Base-by-base conservation (phyloP, 2,329 filamentous ascomycete species). In the Fusarium ambrosium region DNA sequence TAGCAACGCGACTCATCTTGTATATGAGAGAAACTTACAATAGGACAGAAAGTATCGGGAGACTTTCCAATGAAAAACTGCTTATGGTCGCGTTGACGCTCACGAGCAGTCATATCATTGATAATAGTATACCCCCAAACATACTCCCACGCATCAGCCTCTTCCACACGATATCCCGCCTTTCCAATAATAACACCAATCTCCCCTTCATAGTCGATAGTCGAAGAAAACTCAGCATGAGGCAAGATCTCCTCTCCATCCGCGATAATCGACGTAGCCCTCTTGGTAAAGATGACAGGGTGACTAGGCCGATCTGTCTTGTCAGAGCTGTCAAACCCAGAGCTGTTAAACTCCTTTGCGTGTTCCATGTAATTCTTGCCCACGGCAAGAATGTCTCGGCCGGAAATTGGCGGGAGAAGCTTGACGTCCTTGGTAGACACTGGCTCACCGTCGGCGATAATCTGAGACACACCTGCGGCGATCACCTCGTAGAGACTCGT, bases 41-140 rank as follows among this genome's bases (percentile, higher is more conserved):
- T 89, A 0, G 88, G 88, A 70, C 88, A 90, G 71, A 87, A 90
- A 0, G 87, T 89, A 76, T 90, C 88, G 0, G 85, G 80, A 0
- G 86, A 88, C 77, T 90, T 90, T 10, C 89, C 89, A 59, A 91
- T 86, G 65, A 87, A 90, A 77, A 90, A 91, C 70, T 91, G 89
- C 77, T 90, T 90, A 68, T 91, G 89, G 69, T 89, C 87, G 16
- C 86, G 80, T 79, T 89, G 88, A 41, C 82, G 80, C 69, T 89
- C 86, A 3, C 87, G 80, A 0, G 87, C 87, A 13, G 87, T 88
- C 65, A 89, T 76, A 61, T 89, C 87, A 68, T 89, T 89, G 71
- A 89, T 85, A 62, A 89, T 89, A 0, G 87, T 89, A 70, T 86
- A 90, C 0, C 88, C 88, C 87, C 87, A 89, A 2, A 90, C 87